Conservation (phyloP, 108 stramenopile genomes). For the Nitzschia sp. region DNA sequence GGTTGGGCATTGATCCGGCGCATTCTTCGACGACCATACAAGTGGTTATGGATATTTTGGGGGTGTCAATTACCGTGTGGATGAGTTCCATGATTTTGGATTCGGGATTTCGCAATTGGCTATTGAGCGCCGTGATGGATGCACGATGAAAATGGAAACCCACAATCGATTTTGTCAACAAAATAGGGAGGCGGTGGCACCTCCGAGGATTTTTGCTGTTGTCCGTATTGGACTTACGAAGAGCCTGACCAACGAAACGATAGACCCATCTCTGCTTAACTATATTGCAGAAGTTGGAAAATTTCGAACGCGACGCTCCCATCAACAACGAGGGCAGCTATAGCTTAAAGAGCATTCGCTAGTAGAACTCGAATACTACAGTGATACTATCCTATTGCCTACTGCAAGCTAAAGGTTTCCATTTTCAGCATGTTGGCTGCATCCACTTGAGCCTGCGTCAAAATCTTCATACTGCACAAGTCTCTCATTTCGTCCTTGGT, state of each 20-base stretch:
- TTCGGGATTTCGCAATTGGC: conserved; percentile 14
- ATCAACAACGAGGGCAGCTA: no score
- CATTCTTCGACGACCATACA: conserved; percentile 90
- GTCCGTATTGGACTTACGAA: no score
- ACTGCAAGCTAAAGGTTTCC: conserved; percentile 87
- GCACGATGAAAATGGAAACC: background rate
- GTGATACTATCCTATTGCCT: no score
- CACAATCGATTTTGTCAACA: no score
- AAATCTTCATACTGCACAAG: conserved; percentile 81
- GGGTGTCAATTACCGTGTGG: conserved; percentile 78
- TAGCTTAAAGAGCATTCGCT: no score
- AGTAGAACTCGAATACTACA: no score
- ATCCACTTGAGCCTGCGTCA: conserved; percentile 88
- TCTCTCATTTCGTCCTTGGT: conserved; percentile 89
- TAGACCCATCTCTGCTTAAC: no score
- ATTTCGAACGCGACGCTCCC: no score
- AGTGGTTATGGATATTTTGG: conserved; percentile 93
- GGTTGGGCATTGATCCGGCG: conserved; percentile 84
- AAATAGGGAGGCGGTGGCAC: no score
- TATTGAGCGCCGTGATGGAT: background rate
- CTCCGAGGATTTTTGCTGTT: no score
- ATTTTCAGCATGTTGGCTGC: conserved; percentile 80
- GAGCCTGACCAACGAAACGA: no score
- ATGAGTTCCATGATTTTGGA: conserved; percentile 26
- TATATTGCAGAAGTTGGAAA: no score